These are phyloP conservation scores for Termitomyces titanicus DNA, from an alignment of 768 basidiomycete species.

Conservation along the genomic window DNA sequence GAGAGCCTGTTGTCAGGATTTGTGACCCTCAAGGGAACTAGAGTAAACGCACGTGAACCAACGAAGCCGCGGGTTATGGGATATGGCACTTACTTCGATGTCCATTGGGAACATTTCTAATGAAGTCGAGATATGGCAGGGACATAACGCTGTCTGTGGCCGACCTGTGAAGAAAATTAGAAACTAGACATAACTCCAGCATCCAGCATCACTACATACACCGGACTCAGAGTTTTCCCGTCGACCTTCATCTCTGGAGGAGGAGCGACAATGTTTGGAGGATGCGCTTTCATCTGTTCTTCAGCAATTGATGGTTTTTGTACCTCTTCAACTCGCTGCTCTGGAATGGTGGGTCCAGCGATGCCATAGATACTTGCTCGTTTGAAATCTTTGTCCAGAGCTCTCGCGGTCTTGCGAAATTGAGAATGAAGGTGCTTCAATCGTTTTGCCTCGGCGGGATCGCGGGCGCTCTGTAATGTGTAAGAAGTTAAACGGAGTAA, in stretches of 20 bases:
- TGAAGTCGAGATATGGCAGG: conserved; percentile 43
- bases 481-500: background rate
- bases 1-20: conserved; percentile 37
- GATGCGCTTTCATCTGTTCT: conserved; percentile 8
- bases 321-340: background rate
- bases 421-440: conserved; percentile 35
- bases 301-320: background rate
- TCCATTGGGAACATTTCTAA: conserved; percentile 42
- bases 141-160: conserved; percentile 46
- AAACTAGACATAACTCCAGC: background rate
- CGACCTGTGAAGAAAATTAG: conserved; percentile 25
- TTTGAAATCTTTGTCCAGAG: conserved; percentile 41
- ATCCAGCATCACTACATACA: conserved; percentile 8
- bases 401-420: conserved; percentile 36
- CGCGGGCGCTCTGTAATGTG: conserved; percentile 9
- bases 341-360: conserved; percentile 2
- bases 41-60: conserved; percentile 1
- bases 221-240: background rate
- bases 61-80: background rate
- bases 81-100: conserved; percentile 36
- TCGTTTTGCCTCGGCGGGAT: conserved; percentile 3
- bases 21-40: conserved; percentile 36
- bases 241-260: conserved; percentile 12
- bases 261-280: conserved; percentile 13
- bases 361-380: conserved; percentile 21